Evolutionary conservation across 2,329 filamentous ascomycete species (phyloP).

Genomic region (Paraphaeosphaeria sporulosa): DNA sequence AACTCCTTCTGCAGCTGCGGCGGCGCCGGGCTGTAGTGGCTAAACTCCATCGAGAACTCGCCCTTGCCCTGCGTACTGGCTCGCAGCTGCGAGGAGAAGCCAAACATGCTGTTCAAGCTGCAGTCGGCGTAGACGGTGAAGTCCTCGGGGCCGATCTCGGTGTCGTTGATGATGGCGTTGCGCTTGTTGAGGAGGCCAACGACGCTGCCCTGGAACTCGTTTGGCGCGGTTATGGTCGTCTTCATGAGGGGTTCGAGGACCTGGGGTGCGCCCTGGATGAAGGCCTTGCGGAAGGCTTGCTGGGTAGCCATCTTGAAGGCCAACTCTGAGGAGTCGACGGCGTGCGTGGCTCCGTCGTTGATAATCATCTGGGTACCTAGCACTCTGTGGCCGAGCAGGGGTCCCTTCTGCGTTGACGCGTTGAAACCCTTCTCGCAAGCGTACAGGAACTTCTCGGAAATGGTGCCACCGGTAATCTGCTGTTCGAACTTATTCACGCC

Average conservation of each 20-base stretch:
- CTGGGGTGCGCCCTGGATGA: slow-evolving; percentile 79
- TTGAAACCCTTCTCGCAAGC: slow-evolving; percentile 97
- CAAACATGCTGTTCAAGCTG: slow-evolving; percentile 96
- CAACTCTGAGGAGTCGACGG: slow-evolving; percentile 97
- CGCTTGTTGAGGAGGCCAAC: slow-evolving; percentile 97
- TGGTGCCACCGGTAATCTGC: slow-evolving; percentile 85
- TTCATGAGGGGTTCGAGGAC: slow-evolving; percentile 98
- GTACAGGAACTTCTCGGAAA: slow-evolving; percentile 93
- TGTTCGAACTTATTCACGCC: slow-evolving; percentile 84
- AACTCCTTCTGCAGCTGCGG: slow-evolving; percentile 86
- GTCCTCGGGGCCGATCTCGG: slow-evolving; percentile 91
- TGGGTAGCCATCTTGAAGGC: slow-evolving; percentile 94
- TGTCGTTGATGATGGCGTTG: slow-evolving; percentile 92
- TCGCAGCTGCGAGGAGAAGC: slow-evolving; percentile 88
- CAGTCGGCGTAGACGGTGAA: slow-evolving; percentile 93
- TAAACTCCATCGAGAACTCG: slow-evolving; percentile 99
- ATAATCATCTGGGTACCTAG: slow-evolving; percentile 90
- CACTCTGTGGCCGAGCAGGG: slow-evolving; percentile 90
- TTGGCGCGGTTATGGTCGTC: slow-evolving; percentile 92
- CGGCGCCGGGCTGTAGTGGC: slow-evolving; percentile 88
- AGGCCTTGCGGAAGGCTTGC: slow-evolving; percentile 95
- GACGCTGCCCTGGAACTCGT: slow-evolving; percentile 97
- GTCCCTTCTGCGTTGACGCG: slow-evolving; percentile 81
- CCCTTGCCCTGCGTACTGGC: slow-evolving; percentile 98
- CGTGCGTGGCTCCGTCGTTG: slow-evolving; percentile 95